A percentile compares a stretch with the other conserved stretches of the same genome.
These are phyloP conservation scores for Collybia mongolica DNA, from an alignment of 768 basidiomycete genomes.

Conservation along the genomic window DNA sequence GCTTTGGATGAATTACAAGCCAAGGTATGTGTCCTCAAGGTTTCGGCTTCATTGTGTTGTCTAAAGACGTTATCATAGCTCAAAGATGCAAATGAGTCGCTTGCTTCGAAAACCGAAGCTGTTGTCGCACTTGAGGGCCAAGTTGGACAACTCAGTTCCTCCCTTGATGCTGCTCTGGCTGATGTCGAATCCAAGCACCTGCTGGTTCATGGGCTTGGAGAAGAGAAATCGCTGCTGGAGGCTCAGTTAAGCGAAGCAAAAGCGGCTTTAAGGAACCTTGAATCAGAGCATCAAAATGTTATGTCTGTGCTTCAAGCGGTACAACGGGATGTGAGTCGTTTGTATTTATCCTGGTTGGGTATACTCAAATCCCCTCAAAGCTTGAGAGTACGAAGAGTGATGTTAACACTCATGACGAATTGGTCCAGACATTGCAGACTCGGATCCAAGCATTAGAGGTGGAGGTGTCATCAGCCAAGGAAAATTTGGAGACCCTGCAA, in stretches of 20 bases:
- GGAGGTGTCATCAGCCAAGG: slow-evolving; percentile 48
- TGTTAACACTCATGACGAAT: slow-evolving; percentile 38
- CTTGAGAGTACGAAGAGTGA: slow-evolving; percentile 47
- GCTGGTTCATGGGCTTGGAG: slow-evolving; percentile 44
- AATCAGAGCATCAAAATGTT: slow-evolving; percentile 27
- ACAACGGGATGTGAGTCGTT: slow-evolving; percentile 48
- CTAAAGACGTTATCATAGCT: slow-evolving; percentile 40
- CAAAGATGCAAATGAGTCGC: slow-evolving; percentile 50
- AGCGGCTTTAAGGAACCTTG: slow-evolving; percentile 36
- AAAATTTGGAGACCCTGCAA: slow-evolving; percentile 50
- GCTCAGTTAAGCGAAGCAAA: slow-evolving; percentile 43
- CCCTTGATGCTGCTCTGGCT: slow-evolving; percentile 43
- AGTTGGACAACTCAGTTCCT: slow-evolving; percentile 45
- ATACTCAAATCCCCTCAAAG: slow-evolving; percentile 30
- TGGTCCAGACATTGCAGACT: slow-evolving; percentile 45
- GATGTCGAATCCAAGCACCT: slow-evolving; percentile 48
- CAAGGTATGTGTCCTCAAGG: slow-evolving; percentile 42
- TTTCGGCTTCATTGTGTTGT: slow-evolving; percentile 1
- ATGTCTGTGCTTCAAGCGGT: slow-evolving; percentile 38
- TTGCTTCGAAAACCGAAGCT: slow-evolving; percentile 50
- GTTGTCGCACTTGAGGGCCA: slow-evolving; percentile 54
- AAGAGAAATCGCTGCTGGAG: slow-evolving; percentile 48
- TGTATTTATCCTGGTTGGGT: neutral
- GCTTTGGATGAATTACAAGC: slow-evolving; percentile 54
- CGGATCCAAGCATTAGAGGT: slow-evolving; percentile 52